Evolutionary conservation across 805 yeast genomes (phyloP).

Genomic region (Saccharomycopsis selenospora): DNA sequence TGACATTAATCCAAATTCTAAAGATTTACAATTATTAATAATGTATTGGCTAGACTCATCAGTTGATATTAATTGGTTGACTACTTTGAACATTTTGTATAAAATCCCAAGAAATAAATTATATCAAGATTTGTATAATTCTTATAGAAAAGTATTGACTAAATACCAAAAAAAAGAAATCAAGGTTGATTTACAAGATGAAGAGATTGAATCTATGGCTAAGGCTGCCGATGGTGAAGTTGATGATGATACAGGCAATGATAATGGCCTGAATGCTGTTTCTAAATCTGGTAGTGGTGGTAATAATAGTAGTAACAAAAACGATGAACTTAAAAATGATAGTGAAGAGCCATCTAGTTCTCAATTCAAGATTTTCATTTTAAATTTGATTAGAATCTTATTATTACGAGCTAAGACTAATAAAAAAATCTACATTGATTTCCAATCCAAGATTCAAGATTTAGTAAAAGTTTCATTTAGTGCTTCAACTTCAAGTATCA

Average conservation of each 20-base stretch:
- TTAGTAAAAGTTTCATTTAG: constrained; percentile 71
- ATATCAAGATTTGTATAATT: constrained; percentile 34
- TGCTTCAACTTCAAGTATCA: constrained; percentile 68
- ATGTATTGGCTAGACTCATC: constrained; percentile 55
- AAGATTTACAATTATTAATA: constrained; percentile 39
- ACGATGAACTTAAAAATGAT: constrained; percentile 12
- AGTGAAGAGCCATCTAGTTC: constrained; percentile 48
- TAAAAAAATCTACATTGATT: constrained; percentile 31
- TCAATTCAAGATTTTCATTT: constrained; percentile 44
- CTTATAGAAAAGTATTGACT: constrained; percentile 36
- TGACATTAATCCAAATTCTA: constrained; percentile 39
- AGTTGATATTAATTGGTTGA: constrained; percentile 48
- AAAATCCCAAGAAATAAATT: constrained; percentile 38
- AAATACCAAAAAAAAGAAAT: constrained; percentile 29
- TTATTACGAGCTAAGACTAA: constrained; percentile 35
- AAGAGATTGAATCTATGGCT: constrained; percentile 41
- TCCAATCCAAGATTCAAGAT: constrained; percentile 48
- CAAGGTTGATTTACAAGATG: constrained; percentile 36
- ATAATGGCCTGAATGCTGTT: constrained; percentile 13
- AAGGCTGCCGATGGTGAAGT: constrained; percentile 25
- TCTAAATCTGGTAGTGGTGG: constrained; percentile 21
- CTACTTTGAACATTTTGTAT: constrained; percentile 44
- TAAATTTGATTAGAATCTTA: constrained; percentile 39
- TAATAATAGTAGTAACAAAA: constrained; percentile 4
- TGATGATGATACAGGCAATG: constrained; percentile 18